Evolutionary conservation across 495 filamentous ascomycete species (phyloP), one percentile per base, ranked within the genome.

Genomic region (Chaetomium cochliodes): DNA sequence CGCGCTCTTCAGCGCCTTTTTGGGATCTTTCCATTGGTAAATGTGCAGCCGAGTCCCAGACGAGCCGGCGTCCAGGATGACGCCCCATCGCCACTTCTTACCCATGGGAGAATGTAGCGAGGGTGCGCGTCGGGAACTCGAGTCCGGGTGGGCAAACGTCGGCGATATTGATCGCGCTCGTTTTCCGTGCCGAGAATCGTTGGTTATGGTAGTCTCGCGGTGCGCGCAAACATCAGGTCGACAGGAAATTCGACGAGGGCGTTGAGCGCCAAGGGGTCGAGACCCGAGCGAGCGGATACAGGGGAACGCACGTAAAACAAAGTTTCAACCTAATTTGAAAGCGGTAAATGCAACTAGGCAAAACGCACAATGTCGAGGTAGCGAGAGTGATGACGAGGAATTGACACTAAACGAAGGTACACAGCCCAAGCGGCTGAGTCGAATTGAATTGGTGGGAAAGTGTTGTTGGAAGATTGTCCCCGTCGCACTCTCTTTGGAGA

Each of bases 1-100:
- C 16, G 87, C 87, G 39, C 84, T 74, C 65, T 87, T 83, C 51
- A 85, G 84, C 55, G 91, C 90, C 62, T 82, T 82, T 2, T 83
- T 78, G 65, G 86, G 87, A 68, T 96, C 88, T 66, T 93, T 80
- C 93, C 94, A 98, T 77, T 84, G 83, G 78, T 98, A 98, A 53
- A 98, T 86, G 74, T 98, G 89, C 63, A 97, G 81, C 72, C 96
- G 90, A 69, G 92, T 98, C 70, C 94, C 94, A 65, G 84, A 87
- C 64, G 85, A 87, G 60, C 85, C 85, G 67, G 84, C 84, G 77
- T 87, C 85, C 41, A 87, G 74, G 67, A 87, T 86, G 59, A 86
- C 82, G 63, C 85, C 85, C 73, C 79, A 86, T 79, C 82, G 80
- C 78, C 51, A 66, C 30, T 67, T 50, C 57, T 73, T 62, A 47